phyloP scores from a whole-genome alignment of 176 grass and related monocot genomes.

The Metroxylon sagu region DNA sequence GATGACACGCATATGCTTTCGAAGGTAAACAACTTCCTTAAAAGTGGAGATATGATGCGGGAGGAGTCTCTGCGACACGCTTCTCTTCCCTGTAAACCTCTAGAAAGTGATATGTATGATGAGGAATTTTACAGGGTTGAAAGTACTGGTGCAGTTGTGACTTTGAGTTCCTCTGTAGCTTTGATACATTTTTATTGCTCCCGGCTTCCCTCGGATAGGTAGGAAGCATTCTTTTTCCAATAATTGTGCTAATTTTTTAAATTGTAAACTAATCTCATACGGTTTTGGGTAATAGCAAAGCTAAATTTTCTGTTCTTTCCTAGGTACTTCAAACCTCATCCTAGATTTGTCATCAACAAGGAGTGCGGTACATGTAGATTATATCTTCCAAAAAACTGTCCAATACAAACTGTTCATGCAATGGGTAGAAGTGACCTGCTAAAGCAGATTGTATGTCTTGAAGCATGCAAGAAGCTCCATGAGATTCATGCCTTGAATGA shows the following conservation, averaged over 20 bases:
- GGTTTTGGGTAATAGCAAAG: background rate
- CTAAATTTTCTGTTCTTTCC: conserved; percentile 8
- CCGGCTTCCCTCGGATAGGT: conserved; percentile 71
- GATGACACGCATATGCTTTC: conserved; percentile 31
- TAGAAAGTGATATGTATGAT: conserved; percentile 29
- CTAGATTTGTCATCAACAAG: conserved; percentile 53
- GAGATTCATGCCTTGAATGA: conserved; percentile 52
- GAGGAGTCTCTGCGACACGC: conserved; percentile 54
- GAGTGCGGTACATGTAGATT: conserved; percentile 31
- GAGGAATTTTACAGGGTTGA: conserved; percentile 43
- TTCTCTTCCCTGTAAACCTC: conserved; percentile 31
- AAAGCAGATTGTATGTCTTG: conserved; percentile 60
- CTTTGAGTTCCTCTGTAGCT: conserved; percentile 46
- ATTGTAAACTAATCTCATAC: background rate
- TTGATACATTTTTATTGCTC: conserved; percentile 73
- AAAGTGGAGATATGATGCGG: conserved; percentile 58
- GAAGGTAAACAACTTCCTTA: conserved; percentile 37
- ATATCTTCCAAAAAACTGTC: conserved; percentile 62
- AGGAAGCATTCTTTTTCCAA: conserved; percentile 13
- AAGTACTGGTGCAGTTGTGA: conserved; percentile 66
- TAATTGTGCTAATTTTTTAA: conserved; percentile 20
- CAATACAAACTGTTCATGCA: conserved; percentile 32
- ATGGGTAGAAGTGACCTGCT: conserved; percentile 24
- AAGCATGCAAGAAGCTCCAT: conserved; percentile 60
- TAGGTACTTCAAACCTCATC: conserved; percentile 61